Evolutionary conservation across 495 filamentous ascomycete species (phyloP).

Genomic region (Penicilliopsis zonata): DNA sequence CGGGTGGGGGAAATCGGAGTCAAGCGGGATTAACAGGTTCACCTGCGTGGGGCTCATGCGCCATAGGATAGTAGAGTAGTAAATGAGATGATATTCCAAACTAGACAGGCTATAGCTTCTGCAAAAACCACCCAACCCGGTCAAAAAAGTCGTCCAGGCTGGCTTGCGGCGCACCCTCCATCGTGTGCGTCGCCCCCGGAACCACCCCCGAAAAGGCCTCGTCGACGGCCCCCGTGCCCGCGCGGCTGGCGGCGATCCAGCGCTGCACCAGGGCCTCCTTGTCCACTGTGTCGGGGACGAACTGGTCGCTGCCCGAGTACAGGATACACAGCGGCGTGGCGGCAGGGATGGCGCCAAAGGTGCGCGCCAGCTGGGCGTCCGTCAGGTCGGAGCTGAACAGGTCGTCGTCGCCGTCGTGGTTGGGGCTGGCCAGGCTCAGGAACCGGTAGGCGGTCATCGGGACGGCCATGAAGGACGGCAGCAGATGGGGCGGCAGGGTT

Average conservation of each 20-base stretch:
- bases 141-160: too few species aligned
- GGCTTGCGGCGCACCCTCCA: too few species aligned
- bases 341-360: slow-evolving; percentile 52
- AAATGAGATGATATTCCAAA: too few species aligned
- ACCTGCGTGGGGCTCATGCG: too few species aligned
- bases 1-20: too few species aligned
- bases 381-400: slow-evolving; percentile 73
- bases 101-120: too few species aligned
- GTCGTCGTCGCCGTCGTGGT: slow-evolving; percentile 64
- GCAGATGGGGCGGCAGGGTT: slow-evolving; percentile 32
- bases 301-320: slow-evolving; percentile 63
- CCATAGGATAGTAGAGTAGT: too few species aligned
- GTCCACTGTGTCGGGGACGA: slow-evolving; percentile 50
- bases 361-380: slow-evolving; percentile 42
- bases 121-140: too few species aligned
- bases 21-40: too few species aligned
- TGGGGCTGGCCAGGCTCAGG: slow-evolving; percentile 45
- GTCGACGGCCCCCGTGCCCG: slow-evolving; percentile 33
- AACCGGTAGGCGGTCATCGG: slow-evolving; percentile 48
- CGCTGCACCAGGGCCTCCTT: slow-evolving; percentile 46
- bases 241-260: slow-evolving; percentile 59
- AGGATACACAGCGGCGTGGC: slow-evolving; percentile 46
- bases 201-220: slow-evolving; percentile 46
- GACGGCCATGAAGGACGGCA: too few species aligned
- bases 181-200: slow-evolving; percentile 51